Conservation (phyloP, 306 rosid species). For the Fagus crenata region DNA sequence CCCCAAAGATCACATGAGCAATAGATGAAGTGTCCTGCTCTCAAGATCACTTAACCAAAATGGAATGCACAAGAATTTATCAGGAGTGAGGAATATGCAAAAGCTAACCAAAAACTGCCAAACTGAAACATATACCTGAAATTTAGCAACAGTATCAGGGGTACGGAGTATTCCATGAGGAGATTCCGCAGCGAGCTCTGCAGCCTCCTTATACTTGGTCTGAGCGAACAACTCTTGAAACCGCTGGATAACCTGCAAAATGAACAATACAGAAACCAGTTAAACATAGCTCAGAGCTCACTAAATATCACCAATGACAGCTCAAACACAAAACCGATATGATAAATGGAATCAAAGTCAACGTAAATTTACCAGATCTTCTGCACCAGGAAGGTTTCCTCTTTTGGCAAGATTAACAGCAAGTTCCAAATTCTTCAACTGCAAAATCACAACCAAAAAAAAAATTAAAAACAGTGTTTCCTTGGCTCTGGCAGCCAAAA, state of each 20-base stretch:
- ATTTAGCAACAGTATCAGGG: slow-evolving; percentile 71
- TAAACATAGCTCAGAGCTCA: not conserved
- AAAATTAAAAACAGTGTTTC: slow-evolving; percentile 8
- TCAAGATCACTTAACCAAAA: slow-evolving; percentile 24
- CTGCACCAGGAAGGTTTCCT: slow-evolving; percentile 90
- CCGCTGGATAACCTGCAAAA: slow-evolving; percentile 61
- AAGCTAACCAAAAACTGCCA: slow-evolving; percentile 6
- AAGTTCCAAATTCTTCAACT: slow-evolving; percentile 80
- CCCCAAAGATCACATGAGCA: slow-evolving; percentile 13
- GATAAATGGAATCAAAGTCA: slow-evolving; percentile 17
- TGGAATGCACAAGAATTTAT: slow-evolving; percentile 13
- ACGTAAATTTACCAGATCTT: slow-evolving; percentile 59
- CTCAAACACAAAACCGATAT: not conserved
- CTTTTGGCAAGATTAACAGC: slow-evolving; percentile 85
- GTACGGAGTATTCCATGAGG: slow-evolving; percentile 81
- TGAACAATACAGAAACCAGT: slow-evolving; percentile 24
- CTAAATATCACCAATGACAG: slow-evolving; percentile 3
- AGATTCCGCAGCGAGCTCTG: slow-evolving; percentile 86
- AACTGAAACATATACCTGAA: slow-evolving; percentile 54
- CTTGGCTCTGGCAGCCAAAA: slow-evolving; percentile 27
- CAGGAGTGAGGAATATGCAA: slow-evolving; percentile 7
- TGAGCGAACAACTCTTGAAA: slow-evolving; percentile 82
- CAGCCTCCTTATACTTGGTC: slow-evolving; percentile 83
- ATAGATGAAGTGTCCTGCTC: slow-evolving; percentile 1
- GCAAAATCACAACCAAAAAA: slow-evolving; percentile 33